phyloP scores from a whole-genome alignment of 352 stramenopile genomes.

The Phytophthora fragariaefolia region DNA sequence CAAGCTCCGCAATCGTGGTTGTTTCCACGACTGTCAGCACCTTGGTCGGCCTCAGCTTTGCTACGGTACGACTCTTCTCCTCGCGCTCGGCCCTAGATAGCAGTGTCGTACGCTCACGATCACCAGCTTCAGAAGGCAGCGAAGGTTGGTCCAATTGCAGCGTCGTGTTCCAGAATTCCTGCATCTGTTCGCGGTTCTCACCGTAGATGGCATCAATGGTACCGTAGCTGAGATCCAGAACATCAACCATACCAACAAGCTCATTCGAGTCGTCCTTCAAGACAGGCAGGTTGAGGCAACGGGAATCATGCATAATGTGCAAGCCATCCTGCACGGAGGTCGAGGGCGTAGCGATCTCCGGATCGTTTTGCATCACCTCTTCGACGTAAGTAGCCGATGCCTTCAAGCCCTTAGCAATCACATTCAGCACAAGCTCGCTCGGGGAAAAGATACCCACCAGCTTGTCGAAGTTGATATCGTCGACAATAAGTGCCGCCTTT shows the following conservation, averaged over 20 bases:
- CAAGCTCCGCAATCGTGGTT: constrained; percentile 86
- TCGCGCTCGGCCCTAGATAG: constrained; percentile 61
- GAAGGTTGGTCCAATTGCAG: constrained; percentile 80
- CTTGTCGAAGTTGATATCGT: constrained; percentile 83
- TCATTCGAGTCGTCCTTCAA: constrained; percentile 68
- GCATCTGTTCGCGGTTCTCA: constrained; percentile 87
- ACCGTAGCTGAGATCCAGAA: constrained; percentile 86
- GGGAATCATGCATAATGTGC: constrained; percentile 91
- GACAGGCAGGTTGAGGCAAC: constrained; percentile 84
- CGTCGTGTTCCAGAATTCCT: constrained; percentile 91
- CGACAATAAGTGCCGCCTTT: constrained; percentile 95
- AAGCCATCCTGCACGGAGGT: constrained; percentile 87
- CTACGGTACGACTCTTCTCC: constrained; percentile 81
- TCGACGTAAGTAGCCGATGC: constrained; percentile 90
- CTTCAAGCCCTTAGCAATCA: constrained; percentile 93
- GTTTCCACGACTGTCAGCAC: constrained; percentile 90
- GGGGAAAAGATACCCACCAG: constrained; percentile 97
- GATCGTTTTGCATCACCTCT: constrained; percentile 91
- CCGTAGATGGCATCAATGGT: constrained; percentile 91
- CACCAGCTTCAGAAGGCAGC: constrained; percentile 37
- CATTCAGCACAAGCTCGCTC: constrained; percentile 96
- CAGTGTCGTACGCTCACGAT: constrained; percentile 68
- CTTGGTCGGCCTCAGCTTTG: constrained; percentile 82
- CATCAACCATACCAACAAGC: constrained; percentile 84
- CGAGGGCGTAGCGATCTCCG: constrained; percentile 68